Conservation (phyloP, 2,329 filamentous ascomycete genomes). For the Clarireedia monteithiana region DNA sequence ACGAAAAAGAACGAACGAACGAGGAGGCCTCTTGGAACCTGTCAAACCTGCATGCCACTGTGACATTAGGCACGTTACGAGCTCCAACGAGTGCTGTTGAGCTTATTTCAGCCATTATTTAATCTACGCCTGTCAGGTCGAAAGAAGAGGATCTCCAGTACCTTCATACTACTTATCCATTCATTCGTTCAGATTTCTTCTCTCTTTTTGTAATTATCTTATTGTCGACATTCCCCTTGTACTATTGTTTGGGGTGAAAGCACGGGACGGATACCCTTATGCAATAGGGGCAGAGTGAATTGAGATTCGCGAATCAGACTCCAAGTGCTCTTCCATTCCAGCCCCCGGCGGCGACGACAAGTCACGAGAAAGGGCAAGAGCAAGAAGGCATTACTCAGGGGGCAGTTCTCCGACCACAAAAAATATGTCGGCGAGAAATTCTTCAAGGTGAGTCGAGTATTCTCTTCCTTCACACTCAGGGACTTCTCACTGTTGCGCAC, state of each 20-base stretch:
- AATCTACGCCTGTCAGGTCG: background rate
- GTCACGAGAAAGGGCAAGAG: background rate
- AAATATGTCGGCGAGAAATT: constrained; percentile 4
- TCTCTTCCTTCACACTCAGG: background rate
- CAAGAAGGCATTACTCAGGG: background rate
- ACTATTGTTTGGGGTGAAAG: no score
- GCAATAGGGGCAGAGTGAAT: no score
- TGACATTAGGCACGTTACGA: background rate
- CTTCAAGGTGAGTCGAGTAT: constrained; percentile 1
- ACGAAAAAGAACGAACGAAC: background rate
- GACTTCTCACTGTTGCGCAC: background rate
- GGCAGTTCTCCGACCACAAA: no score
- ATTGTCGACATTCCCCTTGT: background rate
- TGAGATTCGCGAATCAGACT: no score
- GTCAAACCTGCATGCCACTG: constrained; percentile 4
- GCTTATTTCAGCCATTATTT: background rate
- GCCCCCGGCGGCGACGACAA: background rate
- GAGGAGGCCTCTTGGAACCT: background rate
- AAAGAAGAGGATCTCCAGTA: background rate
- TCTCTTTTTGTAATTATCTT: background rate
- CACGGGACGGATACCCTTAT: no score
- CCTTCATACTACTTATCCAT: background rate
- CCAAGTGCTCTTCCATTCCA: background rate
- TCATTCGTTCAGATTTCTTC: background rate
- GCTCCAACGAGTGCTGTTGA: constrained; percentile 10